A percentile compares a stretch with the other conserved stretches of the same genome.
Conservation (phyloP, 2,329 filamentous ascomycete species). For the Colletotrichum acutatum region DNA sequence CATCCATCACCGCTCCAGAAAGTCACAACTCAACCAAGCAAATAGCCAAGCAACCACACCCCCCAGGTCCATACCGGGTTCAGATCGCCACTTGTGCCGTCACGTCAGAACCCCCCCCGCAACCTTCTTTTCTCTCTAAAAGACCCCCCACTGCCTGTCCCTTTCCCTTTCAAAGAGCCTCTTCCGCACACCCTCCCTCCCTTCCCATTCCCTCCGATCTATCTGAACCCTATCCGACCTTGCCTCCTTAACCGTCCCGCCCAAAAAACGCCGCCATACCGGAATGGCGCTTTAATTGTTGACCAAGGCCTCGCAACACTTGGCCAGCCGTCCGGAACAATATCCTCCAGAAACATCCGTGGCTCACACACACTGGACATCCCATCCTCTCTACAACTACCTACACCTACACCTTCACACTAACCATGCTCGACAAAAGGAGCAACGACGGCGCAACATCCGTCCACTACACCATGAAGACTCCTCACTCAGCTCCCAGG, state of each 20-base stretch:
- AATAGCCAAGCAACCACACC: background rate
- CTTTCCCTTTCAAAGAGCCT: slow-evolving; percentile 31
- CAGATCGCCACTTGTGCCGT: slow-evolving; percentile 35
- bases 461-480: slow-evolving; percentile 60
- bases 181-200: slow-evolving; percentile 32
- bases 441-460: slow-evolving; percentile 45
- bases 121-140: slow-evolving; percentile 35
- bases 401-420: slow-evolving; percentile 12
- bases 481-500: slow-evolving; percentile 46
- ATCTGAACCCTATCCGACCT: slow-evolving; percentile 30
- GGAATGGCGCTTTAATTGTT: slow-evolving; percentile 32
- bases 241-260: slow-evolving; percentile 10
- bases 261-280: slow-evolving; percentile 7
- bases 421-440: slow-evolving; percentile 47
- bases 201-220: slow-evolving; percentile 29
- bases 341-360: slow-evolving; percentile 27
- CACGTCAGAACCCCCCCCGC: slow-evolving; percentile 34
- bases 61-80: slow-evolving; percentile 17
- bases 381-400: slow-evolving; percentile 6
- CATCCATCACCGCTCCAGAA: background rate
- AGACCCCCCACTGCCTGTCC: slow-evolving; percentile 32
- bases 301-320: slow-evolving; percentile 29
- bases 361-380: background rate
- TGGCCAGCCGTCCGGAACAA: slow-evolving; percentile 32
- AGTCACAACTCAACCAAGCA: slow-evolving; percentile 4